Percentiles rank a stretch among this genome's conserved stretches.
Conservation (phyloP, 2,329 filamentous ascomycete species). For the Neofusicoccum kwambonambiense region DNA sequence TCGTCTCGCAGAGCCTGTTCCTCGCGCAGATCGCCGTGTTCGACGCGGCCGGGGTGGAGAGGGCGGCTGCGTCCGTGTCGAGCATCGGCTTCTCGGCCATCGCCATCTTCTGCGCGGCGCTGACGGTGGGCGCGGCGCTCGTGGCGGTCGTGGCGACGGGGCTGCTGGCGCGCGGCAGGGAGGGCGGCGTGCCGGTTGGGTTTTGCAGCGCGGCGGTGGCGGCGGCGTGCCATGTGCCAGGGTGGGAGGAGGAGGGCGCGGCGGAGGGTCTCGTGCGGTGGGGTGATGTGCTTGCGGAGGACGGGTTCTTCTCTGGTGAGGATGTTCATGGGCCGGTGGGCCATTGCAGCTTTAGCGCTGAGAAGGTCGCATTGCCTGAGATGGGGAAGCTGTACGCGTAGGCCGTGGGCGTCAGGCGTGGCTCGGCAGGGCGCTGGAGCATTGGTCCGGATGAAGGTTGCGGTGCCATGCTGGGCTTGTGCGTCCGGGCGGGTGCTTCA, state of each 20-base stretch:
- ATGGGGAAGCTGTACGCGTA: not conserved
- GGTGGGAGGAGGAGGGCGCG: not conserved
- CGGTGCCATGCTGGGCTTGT: too few species aligned
- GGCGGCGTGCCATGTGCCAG: not conserved
- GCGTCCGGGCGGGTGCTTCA: too few species aligned
- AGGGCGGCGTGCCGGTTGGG: too few species aligned
- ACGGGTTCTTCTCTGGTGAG: not conserved
- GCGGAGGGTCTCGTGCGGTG: not conserved
- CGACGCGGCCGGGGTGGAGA: too few species aligned
- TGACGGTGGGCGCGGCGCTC: too few species aligned
- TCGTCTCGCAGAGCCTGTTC: too few species aligned
- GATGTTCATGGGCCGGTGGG: not conserved
- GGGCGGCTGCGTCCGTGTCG: too few species aligned
- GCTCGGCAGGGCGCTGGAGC: not conserved
- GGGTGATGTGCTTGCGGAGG: not conserved
- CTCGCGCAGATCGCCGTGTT: too few species aligned
- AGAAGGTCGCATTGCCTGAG: not conserved
- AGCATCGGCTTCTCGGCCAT: too few species aligned
- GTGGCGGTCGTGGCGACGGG: too few species aligned
- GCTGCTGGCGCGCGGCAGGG: too few species aligned
- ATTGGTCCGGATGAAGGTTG: not conserved
- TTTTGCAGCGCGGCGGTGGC: not conserved
- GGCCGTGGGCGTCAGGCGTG: not conserved
- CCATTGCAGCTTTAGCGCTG: not conserved
- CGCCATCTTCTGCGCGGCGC: too few species aligned